phyloP scores from a whole-genome alignment of 1,284 basidiomycete species.

The Heliocybe sulcata region DNA sequence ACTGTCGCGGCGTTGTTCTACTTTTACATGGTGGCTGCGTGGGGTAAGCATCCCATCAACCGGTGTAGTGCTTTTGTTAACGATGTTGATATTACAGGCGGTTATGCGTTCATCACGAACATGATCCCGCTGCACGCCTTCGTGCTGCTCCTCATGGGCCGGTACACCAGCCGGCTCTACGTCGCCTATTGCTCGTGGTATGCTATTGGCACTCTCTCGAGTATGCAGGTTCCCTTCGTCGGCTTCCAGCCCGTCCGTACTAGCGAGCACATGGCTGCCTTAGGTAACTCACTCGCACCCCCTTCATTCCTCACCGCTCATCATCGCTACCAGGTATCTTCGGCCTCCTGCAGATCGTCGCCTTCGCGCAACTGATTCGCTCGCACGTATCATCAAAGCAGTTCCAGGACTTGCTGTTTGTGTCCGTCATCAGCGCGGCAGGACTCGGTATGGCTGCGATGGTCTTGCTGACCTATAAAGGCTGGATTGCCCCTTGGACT shows the following conservation, averaged over 20 bases:
- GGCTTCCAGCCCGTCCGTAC: conserved; percentile 98
- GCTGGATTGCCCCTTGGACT: conserved; percentile 98
- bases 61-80: conserved; percentile 1
- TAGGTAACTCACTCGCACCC: too few relatives aligned
- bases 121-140: conserved; percentile 98
- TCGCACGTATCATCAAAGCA: conserved; percentile 90
- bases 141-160: conserved; percentile 94
- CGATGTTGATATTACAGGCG: conserved; percentile 41
- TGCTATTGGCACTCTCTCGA: conserved; percentile 91
- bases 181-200: conserved; percentile 98
- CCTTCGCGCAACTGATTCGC: conserved; percentile 87
- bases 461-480: conserved; percentile 82
- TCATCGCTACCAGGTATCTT: conserved; percentile 65
- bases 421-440: conserved; percentile 64
- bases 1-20: conserved; percentile 93
- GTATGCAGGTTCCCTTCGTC: conserved; percentile 99
- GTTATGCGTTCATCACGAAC: conserved; percentile 99
- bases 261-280: conserved; percentile 98
- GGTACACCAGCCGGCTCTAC: conserved; percentile 89
- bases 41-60: conserved; percentile 62
- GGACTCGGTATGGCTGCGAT: conserved; percentile 71
- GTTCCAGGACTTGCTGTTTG: conserved; percentile 79
- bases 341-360: conserved; percentile 93
- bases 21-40: conserved; percentile 99
- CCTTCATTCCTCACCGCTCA: too few relatives aligned